Base-by-base conservation (phyloP, 2,329 filamentous ascomycete species). In the Colletotrichum agaves region DNA sequence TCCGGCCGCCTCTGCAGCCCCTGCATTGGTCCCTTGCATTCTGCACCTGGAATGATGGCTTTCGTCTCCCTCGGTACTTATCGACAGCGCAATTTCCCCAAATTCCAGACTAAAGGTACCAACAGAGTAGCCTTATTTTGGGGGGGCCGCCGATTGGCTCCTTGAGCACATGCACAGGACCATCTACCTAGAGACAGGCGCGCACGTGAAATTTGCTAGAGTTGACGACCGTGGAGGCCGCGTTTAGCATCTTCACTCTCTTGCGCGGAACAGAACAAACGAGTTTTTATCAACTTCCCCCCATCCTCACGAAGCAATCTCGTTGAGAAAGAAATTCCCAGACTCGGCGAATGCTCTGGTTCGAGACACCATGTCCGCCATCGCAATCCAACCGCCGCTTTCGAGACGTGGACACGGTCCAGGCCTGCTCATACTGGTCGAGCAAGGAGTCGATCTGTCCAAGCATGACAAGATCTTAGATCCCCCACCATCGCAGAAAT, bases 401-500 rank as follows among this genome's bases (percentile, higher is more conserved):
- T 74, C 74, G 49, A 72, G 77, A 27, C 72, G 74, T 15, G 78
- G 77, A 37, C 60, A 66, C 13, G 78, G 78, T 2, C 78, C 78
- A 0, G 78, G 76, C 21, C 72, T 80, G 13, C 49, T 80, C 5
- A 69, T 78, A 12, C 15, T 80, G 39, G 60, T 65, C 2, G 66
- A 67, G 19, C 33, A 61, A 10, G 59, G 59, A 13, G 5, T 62
- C 55, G 3, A 67, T 17, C 44, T 69, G 3, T 56, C 66, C 23
- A 69, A 65, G 43, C 66, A 69, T 7, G 56, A 66, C 19, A 41
- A 13, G 37, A 75, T 72, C 19, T 63, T 63, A 57, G 73, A 73
- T 70, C 77, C 63, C 67, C 81, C 82, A 61, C 89, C 90, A 0
- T 81, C 84, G 8, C 86, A 87, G 0, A 93, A 92, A 76, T 92